phyloP scores from a whole-genome alignment of 2,329 filamentous ascomycete genomes.

The Colletotrichum tropicicola region DNA sequence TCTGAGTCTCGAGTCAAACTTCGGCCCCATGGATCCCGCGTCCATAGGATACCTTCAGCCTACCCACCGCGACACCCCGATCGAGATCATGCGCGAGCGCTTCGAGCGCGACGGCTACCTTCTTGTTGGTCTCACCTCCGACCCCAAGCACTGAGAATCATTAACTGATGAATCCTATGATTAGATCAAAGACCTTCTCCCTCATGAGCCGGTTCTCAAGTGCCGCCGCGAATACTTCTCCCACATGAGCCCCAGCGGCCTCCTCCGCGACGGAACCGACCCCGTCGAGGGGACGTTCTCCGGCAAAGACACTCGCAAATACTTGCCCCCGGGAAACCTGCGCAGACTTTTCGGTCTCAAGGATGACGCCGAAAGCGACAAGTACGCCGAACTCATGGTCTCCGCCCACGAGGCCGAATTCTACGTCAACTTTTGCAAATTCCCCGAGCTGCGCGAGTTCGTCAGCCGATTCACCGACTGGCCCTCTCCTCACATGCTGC shows the following conservation, averaged over 20 bases:
- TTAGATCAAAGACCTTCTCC: slow-evolving; percentile 13
- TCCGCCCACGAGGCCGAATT: slow-evolving; percentile 12
- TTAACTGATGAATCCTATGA: not conserved
- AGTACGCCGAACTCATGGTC: slow-evolving; percentile 12
- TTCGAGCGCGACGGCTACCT: slow-evolving; percentile 23
- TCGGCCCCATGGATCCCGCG: slow-evolving; percentile 1
- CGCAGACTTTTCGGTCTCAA: slow-evolving; percentile 6
- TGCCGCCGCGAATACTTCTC: slow-evolving; percentile 27
- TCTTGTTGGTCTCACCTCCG: not conserved
- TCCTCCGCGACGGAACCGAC: slow-evolving; percentile 21
- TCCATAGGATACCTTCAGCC: slow-evolving; percentile 1
- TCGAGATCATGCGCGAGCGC: slow-evolving; percentile 18
- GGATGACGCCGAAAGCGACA: slow-evolving; percentile 1
- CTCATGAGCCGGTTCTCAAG: slow-evolving; percentile 13
- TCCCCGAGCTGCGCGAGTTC: slow-evolving; percentile 16
- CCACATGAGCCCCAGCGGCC: slow-evolving; percentile 26
- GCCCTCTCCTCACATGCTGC: not conserved
- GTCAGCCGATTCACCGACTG: slow-evolving; percentile 11
- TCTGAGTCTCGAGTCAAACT: not conserved
- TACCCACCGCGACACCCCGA: slow-evolving; percentile 4
- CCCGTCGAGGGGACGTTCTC: slow-evolving; percentile 27
- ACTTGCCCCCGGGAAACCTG: slow-evolving; percentile 9
- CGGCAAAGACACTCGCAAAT: slow-evolving; percentile 3
- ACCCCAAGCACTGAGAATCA: not conserved
- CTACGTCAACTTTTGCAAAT: slow-evolving; percentile 16